Evolutionary conservation across 768 basidiomycete genomes (phyloP).

Genomic region (Favolaschia claudopus): DNA sequence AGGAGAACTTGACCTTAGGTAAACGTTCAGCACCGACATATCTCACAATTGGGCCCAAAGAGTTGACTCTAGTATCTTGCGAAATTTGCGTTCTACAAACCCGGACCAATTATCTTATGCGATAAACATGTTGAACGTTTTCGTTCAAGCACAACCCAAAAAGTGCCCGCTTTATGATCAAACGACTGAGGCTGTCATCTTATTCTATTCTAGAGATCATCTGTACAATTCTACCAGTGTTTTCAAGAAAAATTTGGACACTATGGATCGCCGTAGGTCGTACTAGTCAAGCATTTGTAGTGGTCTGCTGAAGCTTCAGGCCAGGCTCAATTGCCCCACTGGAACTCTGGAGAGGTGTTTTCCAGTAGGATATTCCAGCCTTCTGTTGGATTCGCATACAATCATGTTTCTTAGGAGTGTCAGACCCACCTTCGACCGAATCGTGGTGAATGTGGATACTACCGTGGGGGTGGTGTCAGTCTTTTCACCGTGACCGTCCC

Average conservation of each 20-base stretch:
- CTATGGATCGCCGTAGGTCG: no score
- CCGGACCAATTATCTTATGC: background rate
- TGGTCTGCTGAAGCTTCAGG: background rate
- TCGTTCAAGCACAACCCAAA: slow-evolving; percentile 40
- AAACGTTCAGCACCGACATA: no score
- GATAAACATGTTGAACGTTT: slow-evolving; percentile 44
- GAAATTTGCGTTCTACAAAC: background rate
- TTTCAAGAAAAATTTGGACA: no score
- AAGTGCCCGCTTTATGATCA: slow-evolving; percentile 24
- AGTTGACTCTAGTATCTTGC: slow-evolving; percentile 1
- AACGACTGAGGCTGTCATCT: background rate
- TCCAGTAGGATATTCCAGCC: slow-evolving; percentile 46
- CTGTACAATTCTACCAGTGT: no score
- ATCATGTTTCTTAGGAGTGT: slow-evolving; percentile 45
- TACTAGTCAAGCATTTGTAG: no score
- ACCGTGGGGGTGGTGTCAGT: slow-evolving; percentile 50
- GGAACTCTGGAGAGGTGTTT: slow-evolving; percentile 50
- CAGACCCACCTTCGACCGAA: slow-evolving; percentile 42
- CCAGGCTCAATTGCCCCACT: slow-evolving; percentile 37
- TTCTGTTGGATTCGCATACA: background rate
- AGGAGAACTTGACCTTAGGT: no score
- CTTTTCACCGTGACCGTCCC: background rate
- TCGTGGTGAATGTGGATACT: slow-evolving; percentile 52
- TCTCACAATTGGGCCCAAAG: no score
- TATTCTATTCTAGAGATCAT: no score